Conservation (phyloP, 805 yeast species). For the Wickerhamomyces subpelliculosus region DNA sequence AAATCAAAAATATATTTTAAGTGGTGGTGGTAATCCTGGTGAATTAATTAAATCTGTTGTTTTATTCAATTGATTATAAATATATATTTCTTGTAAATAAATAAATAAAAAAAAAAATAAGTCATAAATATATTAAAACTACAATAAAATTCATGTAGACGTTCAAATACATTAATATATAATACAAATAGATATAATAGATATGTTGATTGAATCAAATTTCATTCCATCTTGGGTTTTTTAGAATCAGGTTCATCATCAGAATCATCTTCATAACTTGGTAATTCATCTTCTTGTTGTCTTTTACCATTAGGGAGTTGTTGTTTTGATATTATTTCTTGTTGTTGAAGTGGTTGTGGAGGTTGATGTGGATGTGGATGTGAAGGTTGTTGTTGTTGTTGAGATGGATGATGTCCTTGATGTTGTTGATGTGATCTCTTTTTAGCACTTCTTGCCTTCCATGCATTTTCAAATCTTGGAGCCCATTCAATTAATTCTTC, state of each 20-base stretch:
- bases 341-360: constrained; percentile 1
- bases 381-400: constrained; percentile 1
- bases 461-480: constrained; percentile 45
- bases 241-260: constrained; percentile 9
- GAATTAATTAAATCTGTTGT: constrained; percentile 19
- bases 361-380: neutral
- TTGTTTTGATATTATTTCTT: neutral
- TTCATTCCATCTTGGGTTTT: neutral
- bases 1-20: constrained; percentile 43
- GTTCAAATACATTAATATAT: too few relatives aligned
- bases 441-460: constrained; percentile 52
- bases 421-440: constrained; percentile 9
- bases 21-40: constrained; percentile 62
- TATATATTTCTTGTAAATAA: neutral
- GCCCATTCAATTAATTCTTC: constrained; percentile 64
- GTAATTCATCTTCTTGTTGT: constrained; percentile 22
- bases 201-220: too few relatives aligned
- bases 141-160: neutral
- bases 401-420: neutral
- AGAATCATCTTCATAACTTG: constrained; percentile 32
- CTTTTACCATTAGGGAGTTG: neutral
- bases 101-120: neutral
- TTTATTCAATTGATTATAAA: neutral
- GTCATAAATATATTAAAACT: neutral
- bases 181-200: too few relatives aligned